Base-by-base conservation (phyloP, 148 eudicot genomes). In the Camellia sinensis region DNA sequence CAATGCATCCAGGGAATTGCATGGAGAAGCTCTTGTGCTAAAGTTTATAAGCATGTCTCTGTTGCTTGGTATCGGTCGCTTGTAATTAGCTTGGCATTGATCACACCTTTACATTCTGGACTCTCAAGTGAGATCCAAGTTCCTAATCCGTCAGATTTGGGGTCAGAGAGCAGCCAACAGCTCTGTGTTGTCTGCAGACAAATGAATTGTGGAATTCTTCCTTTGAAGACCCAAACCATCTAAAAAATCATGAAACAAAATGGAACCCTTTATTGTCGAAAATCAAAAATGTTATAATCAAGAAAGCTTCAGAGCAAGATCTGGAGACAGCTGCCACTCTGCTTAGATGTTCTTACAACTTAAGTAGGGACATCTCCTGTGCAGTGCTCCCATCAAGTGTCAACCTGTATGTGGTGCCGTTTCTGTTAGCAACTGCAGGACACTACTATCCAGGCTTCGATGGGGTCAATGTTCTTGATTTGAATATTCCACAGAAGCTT, bases 11-110 rank as follows among this genome's bases (percentile, higher is more conserved):
- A 96, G 99, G 99, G 99, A 96, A 96, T 82, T 96, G 98, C 86
- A 96, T 94, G 99, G 99, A 96, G 89, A 96, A 96, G 83, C 95
- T 96, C 43, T 79, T 96, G 84, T 85, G 86, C 91, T 53, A 91
- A 86, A 87, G 89, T 96, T 79, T 90, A 91, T 82, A 92, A 84
- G 85, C 94, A 96, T 79, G 88, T 96, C 75, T 91, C 93, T 77
- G 77, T 90, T 75, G 98, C 98, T 79, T 94, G 98, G 99, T 93
- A 90, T 80, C 83, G 99, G 79, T 89, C 95, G 64, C 95, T 96
- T 71, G 89, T 96, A 50, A 82, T 92, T 70, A 94, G 89, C 80
- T 82, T 96, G 88, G 89, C 87, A 82, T 81, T 77, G 74, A 89
- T 93, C 78, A 92, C 98, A 18, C 95, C 99, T 12, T 75, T 89